These are phyloP conservation scores for Trichoderma reesei DNA, from an alignment of 495 filamentous ascomycete genomes.

Conservation along the genomic window DNA sequence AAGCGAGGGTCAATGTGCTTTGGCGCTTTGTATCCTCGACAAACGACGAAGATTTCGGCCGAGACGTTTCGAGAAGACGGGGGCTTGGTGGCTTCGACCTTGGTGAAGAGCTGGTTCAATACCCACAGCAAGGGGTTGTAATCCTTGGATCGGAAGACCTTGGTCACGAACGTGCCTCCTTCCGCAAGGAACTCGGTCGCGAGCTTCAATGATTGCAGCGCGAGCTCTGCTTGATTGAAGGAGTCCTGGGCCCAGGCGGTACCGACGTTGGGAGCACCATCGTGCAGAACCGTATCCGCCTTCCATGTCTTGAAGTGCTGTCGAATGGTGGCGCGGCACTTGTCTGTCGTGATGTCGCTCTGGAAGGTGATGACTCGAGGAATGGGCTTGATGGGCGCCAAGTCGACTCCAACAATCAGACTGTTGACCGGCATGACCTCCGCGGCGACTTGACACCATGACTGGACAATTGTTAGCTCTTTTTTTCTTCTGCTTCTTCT, in stretches of 20 bases:
- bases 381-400: slow-evolving; percentile 92
- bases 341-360: slow-evolving; percentile 95
- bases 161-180: slow-evolving; percentile 92
- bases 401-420: slow-evolving; percentile 90
- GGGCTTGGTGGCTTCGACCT: slow-evolving; percentile 94
- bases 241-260: slow-evolving; percentile 97
- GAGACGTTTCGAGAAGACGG: slow-evolving; percentile 92
- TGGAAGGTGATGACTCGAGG: slow-evolving; percentile 91
- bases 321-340: slow-evolving; percentile 85
- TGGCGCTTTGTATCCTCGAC: slow-evolving; percentile 79
- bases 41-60: slow-evolving; percentile 97
- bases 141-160: slow-evolving; percentile 96
- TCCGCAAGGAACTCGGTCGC: slow-evolving; percentile 88
- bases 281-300: slow-evolving; percentile 93
- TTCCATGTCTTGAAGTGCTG: slow-evolving; percentile 94
- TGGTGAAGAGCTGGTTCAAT: slow-evolving; percentile 89
- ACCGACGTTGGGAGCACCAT: slow-evolving; percentile 97
- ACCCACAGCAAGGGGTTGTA: slow-evolving; percentile 96
- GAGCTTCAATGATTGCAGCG: slow-evolving; percentile 79
- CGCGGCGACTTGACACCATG: slow-evolving; percentile 97
- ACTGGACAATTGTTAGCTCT: slow-evolving; percentile 39
- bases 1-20: slow-evolving; percentile 88
- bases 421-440: slow-evolving; percentile 87
- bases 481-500: too few species aligned
- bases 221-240: slow-evolving; percentile 94